These are phyloP conservation scores for Incumbomyces lentus DNA, from an alignment of 2,329 filamentous ascomycete genomes.

Conservation along the genomic window DNA sequence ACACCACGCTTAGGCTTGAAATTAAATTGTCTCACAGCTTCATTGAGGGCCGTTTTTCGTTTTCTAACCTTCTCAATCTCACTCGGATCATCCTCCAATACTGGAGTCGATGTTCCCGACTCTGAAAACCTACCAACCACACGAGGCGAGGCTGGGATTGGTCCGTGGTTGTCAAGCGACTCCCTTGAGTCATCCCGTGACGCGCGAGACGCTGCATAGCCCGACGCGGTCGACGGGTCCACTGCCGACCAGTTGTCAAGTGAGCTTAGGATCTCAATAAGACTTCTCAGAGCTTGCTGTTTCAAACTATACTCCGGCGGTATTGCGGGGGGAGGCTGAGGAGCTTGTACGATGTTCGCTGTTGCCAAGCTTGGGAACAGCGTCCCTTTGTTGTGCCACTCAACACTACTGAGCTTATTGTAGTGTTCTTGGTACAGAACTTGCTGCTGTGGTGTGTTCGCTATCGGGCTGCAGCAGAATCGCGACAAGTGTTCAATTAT, in stretches of 20 bases:
- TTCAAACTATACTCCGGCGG: constrained; percentile 89
- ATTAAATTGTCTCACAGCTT: constrained; percentile 86
- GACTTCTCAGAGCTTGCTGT: constrained; percentile 72
- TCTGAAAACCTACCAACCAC: constrained; percentile 45
- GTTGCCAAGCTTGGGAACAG: constrained; percentile 79
- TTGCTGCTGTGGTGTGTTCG: constrained; percentile 66
- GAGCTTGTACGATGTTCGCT: constrained; percentile 53
- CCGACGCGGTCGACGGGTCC: constrained; percentile 21
- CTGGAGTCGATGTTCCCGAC: constrained; percentile 53
- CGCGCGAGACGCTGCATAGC: constrained; percentile 35
- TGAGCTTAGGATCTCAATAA: constrained; percentile 81
- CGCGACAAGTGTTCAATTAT: constrained; percentile 89
- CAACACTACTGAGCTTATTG: constrained; percentile 50
- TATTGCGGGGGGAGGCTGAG: constrained; percentile 42
- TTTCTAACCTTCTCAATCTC: constrained; percentile 93
- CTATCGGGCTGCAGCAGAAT: constrained; percentile 68
- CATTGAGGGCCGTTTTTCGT: constrained; percentile 80
- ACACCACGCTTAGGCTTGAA: constrained; percentile 95
- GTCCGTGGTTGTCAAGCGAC: constrained; percentile 59
- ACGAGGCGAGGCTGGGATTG: constrained; percentile 48
- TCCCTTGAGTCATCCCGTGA: constrained; percentile 55
- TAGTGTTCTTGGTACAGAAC: constrained; percentile 76
- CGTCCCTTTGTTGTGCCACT: constrained; percentile 81
- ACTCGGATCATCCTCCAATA: constrained; percentile 78
- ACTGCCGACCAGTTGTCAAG: constrained; percentile 79